Base-by-base conservation (phyloP, 192 early-diverging fungal genomes). In the Coemansia sp. region DNA sequence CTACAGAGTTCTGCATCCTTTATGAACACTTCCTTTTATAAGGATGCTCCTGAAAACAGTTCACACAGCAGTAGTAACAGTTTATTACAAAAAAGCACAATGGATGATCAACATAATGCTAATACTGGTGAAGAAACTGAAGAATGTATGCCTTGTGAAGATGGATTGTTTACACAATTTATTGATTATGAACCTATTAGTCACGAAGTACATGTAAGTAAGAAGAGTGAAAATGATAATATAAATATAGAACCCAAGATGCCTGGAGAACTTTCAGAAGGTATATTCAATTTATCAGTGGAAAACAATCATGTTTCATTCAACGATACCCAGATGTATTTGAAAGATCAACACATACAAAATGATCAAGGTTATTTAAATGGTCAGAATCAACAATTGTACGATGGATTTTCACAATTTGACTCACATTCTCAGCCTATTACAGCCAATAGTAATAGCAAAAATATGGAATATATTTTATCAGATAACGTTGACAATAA, bases 281-380 rank as follows among this genome's bases (percentile, higher is more conserved):
- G 67, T 39, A 79, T 79, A 51, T 57, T 74, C 10, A 79, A 79
- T 31, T 39, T 79, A 31, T 70, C 76, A 5, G 72, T 79, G 55
- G 61, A 70, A 10, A 71, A 32, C 6, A 17, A 14, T 17, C 2
- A 1, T 17, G 39, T 17, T 17, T 17, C 39, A 17, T 46, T 46
- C 11, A 9, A 46, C 3, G 39, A 46, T 17, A 17, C 39, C 1
- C 39, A 46, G 1, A 46, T 46, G 8, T 46, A 46, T 46, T 14
- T 46, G 17, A 9, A 46, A 14, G 39, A 46, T 17, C 39, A 46
- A 2, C 39, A 17, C 39, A 17, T 46, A 3, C 39, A 10, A 17
- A 10, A 17, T 46, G 39, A 46, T 14, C 39, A 46, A 17, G 3
- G 2, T 46, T 46, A 46, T 46, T 46, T 17, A 0, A 10, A 46